A percentile compares a stretch with the other conserved stretches of the same genome.
phyloP scores from a whole-genome alignment of 78 protist genomes.

The Creolimax fragrantissima region DNA sequence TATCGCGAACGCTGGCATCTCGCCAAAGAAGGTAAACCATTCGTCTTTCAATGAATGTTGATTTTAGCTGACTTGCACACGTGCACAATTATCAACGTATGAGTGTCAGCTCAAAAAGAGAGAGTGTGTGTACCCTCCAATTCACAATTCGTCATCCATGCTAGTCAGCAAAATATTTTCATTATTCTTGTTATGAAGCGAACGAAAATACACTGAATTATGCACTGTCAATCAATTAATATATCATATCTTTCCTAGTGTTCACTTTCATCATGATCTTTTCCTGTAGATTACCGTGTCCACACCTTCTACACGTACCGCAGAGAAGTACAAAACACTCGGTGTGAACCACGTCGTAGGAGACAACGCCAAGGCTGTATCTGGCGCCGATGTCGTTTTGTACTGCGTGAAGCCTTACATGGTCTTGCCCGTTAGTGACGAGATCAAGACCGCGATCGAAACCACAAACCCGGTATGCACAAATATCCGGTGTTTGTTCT shows the following conservation, averaged over 20 bases:
- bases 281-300: background rate
- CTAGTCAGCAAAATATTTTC: too few relatives aligned
- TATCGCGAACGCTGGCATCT: background rate
- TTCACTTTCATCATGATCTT: too few relatives aligned
- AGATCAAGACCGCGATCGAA: background rate
- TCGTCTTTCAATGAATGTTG: background rate
- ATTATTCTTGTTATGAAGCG: too few relatives aligned
- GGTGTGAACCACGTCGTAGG: background rate
- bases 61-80: background rate
- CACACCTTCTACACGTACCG: background rate
- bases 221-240: too few relatives aligned
- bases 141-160: too few relatives aligned
- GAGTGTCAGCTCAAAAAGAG: background rate
- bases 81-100: too few relatives aligned
- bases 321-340: background rate
- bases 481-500: background rate
- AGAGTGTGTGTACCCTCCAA: too few relatives aligned
- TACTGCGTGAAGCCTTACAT: constrained; percentile 41
- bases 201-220: too few relatives aligned
- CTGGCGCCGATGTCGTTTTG: background rate
- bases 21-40: background rate
- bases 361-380: background rate
- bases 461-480: background rate
- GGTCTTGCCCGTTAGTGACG: background rate
- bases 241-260: too few relatives aligned